These are phyloP conservation scores for Claviceps humidiphila DNA, from an alignment of 2,329 filamentous ascomycete genomes.

Conservation along the genomic window DNA sequence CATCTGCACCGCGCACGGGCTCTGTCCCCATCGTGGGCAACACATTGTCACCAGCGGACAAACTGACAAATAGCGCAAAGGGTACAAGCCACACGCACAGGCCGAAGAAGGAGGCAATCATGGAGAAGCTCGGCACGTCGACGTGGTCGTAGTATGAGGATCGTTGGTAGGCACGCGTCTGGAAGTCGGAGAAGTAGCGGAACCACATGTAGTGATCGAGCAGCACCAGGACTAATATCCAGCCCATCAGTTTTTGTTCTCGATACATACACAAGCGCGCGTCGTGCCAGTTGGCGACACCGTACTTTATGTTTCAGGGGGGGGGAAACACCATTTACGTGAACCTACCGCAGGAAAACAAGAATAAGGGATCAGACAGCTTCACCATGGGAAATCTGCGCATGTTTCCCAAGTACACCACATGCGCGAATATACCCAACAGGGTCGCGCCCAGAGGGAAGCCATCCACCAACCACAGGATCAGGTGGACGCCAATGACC, in stretches of 20 bases:
- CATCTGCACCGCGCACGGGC: constrained; percentile 31
- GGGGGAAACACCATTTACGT: not conserved
- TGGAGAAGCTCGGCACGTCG: constrained; percentile 68
- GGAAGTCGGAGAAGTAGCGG: constrained; percentile 65
- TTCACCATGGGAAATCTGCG: constrained; percentile 63
- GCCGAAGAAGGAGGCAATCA: constrained; percentile 93
- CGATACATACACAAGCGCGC: not conserved
- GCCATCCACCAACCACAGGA: constrained; percentile 70
- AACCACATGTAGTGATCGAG: constrained; percentile 95
- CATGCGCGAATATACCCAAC: constrained; percentile 67
- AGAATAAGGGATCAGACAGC: constrained; percentile 74
- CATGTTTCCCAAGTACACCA: constrained; percentile 82
- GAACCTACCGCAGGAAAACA: constrained; percentile 58
- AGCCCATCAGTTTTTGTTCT: not conserved
- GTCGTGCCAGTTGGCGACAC: not conserved
- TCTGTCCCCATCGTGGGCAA: constrained; percentile 77
- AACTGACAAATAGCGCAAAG: constrained; percentile 85
- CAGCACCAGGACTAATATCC: constrained; percentile 57
- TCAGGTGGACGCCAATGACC: constrained; percentile 59
- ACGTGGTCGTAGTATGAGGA: constrained; percentile 49
- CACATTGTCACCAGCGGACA: constrained; percentile 91
- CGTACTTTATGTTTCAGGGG: not conserved
- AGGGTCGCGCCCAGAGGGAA: constrained; percentile 65
- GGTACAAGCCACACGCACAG: constrained; percentile 94
- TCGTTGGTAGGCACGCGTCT: constrained; percentile 43